Evolutionary conservation across 2,329 filamentous ascomycete genomes (phyloP).

Genomic region (Pseudogymnoascus sp.): DNA sequence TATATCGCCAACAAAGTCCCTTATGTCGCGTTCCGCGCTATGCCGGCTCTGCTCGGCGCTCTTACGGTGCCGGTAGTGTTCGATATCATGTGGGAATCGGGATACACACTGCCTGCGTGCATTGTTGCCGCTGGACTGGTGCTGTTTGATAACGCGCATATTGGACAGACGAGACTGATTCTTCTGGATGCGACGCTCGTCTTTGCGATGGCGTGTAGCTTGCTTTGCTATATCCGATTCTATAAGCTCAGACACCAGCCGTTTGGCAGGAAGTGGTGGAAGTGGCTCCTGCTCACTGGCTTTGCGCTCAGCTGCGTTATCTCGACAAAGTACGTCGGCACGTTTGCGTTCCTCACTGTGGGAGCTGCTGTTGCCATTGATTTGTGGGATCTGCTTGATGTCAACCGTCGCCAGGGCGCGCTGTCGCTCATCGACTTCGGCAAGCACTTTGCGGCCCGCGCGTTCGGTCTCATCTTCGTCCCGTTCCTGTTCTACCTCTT

Average conservation of each 20-base stretch:
- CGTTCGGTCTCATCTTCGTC: slow-evolving; percentile 78
- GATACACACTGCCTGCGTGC: slow-evolving; percentile 90
- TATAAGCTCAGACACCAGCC: slow-evolving; percentile 88
- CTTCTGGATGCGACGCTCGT: slow-evolving; percentile 90
- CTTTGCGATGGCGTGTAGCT: slow-evolving; percentile 89
- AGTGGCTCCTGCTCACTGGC: slow-evolving; percentile 93
- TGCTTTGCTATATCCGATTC: slow-evolving; percentile 92
- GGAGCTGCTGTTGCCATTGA: slow-evolving; percentile 90
- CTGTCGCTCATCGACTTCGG: slow-evolving; percentile 71
- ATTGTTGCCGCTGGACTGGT: slow-evolving; percentile 78
- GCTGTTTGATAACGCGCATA: slow-evolving; percentile 94
- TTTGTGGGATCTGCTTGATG: slow-evolving; percentile 86
- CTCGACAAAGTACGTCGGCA: slow-evolving; percentile 94
- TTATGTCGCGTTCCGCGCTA: slow-evolving; percentile 88
- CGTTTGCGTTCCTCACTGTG: slow-evolving; percentile 95
- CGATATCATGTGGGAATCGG: slow-evolving; percentile 99
- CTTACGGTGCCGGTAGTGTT: slow-evolving; percentile 91
- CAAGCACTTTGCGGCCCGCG: slow-evolving; percentile 83
- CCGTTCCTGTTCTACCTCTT: slow-evolving; percentile 98
- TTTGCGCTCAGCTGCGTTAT: slow-evolving; percentile 95
- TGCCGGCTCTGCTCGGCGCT: slow-evolving; percentile 86
- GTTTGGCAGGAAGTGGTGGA: slow-evolving; percentile 98
- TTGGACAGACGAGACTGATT: slow-evolving; percentile 92
- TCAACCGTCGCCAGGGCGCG: slow-evolving; percentile 77
- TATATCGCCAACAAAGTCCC: slow-evolving; percentile 96